Evolutionary conservation across 768 basidiomycete species (phyloP).

Genomic region (Agrocybe pediades): DNA sequence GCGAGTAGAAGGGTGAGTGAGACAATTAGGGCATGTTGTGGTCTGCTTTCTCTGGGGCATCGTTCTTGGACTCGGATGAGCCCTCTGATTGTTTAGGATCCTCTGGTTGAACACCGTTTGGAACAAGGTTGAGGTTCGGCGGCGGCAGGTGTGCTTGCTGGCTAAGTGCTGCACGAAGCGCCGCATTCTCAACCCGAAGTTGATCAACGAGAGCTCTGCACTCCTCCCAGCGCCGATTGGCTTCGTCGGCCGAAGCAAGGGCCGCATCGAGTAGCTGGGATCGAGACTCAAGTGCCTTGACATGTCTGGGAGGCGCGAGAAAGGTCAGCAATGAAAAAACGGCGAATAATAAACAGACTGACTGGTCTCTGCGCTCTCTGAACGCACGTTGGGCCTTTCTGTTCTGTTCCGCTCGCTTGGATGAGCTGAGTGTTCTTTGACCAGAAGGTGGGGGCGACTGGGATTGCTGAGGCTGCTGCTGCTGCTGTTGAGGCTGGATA

Average conservation of each 20-base stretch:
- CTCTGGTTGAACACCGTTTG: conserved; percentile 22
- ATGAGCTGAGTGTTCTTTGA: conserved; percentile 68
- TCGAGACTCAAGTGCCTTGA: conserved; percentile 84
- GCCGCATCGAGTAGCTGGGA: conserved; percentile 86
- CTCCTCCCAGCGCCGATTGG: conserved; percentile 88
- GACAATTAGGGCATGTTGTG: conserved; percentile 18
- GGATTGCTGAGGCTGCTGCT: conserved; percentile 22
- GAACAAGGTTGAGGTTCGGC: conserved; percentile 19
- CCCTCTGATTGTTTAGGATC: conserved; percentile 28
- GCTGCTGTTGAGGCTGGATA: conserved; percentile 20
- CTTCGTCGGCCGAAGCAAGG: conserved; percentile 84
- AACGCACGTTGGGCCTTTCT: conserved; percentile 93
- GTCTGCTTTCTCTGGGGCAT: conserved; percentile 24
- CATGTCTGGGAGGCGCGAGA: conserved; percentile 56
- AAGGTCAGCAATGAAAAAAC: conserved; percentile 12
- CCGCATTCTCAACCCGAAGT: conserved; percentile 81
- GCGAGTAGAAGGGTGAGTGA: background rate
- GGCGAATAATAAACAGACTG: conserved; percentile 30
- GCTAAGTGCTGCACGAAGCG: conserved; percentile 69
- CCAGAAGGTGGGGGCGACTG: conserved; percentile 30
- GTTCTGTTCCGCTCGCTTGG: conserved; percentile 93
- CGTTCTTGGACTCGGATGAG: conserved; percentile 27
- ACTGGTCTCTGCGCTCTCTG: conserved; percentile 89
- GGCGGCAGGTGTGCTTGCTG: conserved; percentile 43
- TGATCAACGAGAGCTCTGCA: conserved; percentile 89